These are phyloP conservation scores for Westerdykella aurantiaca DNA, from an alignment of 2,329 filamentous ascomycete genomes.

Conservation along the genomic window DNA sequence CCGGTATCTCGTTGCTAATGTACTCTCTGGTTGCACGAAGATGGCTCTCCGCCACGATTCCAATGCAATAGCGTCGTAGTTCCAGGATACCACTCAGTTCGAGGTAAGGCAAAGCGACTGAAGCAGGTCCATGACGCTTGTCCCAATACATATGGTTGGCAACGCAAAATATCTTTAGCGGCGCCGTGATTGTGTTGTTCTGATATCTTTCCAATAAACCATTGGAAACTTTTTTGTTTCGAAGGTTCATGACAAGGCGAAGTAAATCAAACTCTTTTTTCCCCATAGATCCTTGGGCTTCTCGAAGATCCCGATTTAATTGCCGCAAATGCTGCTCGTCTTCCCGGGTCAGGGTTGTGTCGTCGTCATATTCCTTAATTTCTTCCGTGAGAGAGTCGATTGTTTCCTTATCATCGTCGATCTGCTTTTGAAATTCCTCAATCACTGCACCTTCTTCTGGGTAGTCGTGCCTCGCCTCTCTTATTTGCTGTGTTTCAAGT, in stretches of 20 bases:
- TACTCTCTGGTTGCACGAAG: slow-evolving; percentile 34
- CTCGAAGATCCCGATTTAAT: slow-evolving; percentile 3
- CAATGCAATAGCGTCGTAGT: slow-evolving; percentile 42
- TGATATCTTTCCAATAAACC: slow-evolving; percentile 28
- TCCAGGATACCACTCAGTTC: slow-evolving; percentile 41
- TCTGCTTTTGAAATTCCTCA: slow-evolving; percentile 5
- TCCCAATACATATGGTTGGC: slow-evolving; percentile 44
- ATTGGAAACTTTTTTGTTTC: slow-evolving; percentile 35
- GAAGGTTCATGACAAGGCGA: slow-evolving; percentile 33
- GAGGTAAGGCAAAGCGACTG: slow-evolving; percentile 30
- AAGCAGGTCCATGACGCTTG: slow-evolving; percentile 21
- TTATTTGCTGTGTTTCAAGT: slow-evolving; percentile 4
- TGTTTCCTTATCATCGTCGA: slow-evolving; percentile 4
- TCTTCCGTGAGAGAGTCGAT: slow-evolving; percentile 7
- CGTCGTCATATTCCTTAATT: slow-evolving; percentile 6
- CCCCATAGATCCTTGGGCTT: slow-evolving; percentile 5
- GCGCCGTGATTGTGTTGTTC: slow-evolving; percentile 12
- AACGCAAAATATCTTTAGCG: slow-evolving; percentile 41
- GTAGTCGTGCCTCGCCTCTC: slow-evolving; percentile 13
- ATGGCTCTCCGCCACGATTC: slow-evolving; percentile 43
- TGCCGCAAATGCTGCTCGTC: slow-evolving; percentile 21
- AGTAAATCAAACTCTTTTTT: slow-evolving; percentile 15
- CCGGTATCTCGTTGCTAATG: slow-evolving; percentile 40
- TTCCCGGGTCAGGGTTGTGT: slow-evolving; percentile 7
- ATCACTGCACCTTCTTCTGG: slow-evolving; percentile 7